Percentiles rank a stretch among this genome's conserved stretches.
These are phyloP conservation scores for Fusarium protoensiforme DNA, from an alignment of 2,329 filamentous ascomycete species.

Conservation along the genomic window DNA sequence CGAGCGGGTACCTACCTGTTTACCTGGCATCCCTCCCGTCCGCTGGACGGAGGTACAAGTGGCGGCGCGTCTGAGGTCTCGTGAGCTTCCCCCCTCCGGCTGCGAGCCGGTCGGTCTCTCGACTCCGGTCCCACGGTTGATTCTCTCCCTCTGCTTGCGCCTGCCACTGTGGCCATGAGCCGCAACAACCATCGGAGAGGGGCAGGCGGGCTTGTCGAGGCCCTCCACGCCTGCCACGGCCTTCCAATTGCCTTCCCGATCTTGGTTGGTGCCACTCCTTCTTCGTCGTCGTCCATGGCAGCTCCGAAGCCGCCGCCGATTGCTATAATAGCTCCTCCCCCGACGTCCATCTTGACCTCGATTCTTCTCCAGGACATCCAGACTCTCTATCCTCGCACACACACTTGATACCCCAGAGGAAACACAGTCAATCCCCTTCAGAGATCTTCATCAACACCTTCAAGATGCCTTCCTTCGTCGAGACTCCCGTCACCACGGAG, in stretches of 20 bases:
- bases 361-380: conserved; percentile 31
- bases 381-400: conserved; percentile 22
- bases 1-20: conserved; percentile 9
- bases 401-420: conserved; percentile 27
- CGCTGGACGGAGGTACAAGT: conserved; percentile 14
- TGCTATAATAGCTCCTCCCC: conserved; percentile 44
- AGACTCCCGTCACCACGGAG: conserved; percentile 50
- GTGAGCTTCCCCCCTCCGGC: conserved; percentile 38
- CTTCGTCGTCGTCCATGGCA: neutral
- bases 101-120: conserved; percentile 41
- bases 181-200: conserved; percentile 27
- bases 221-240: conserved; percentile 7
- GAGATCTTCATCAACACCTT: conserved; percentile 19
- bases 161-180: conserved; percentile 31
- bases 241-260: conserved; percentile 15
- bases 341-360: conserved; percentile 23
- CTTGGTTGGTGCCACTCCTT: conserved; percentile 24
- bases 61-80: conserved; percentile 39
- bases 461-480: conserved; percentile 48
- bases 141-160: neutral
- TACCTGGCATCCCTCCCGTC: conserved; percentile 5
- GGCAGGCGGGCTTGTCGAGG: conserved; percentile 22
- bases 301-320: conserved; percentile 28
- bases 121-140: conserved; percentile 42
- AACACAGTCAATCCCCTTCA: neutral